Conservation (phyloP, 1,284 basidiomycete species). For the Puccinia polysora region DNA sequence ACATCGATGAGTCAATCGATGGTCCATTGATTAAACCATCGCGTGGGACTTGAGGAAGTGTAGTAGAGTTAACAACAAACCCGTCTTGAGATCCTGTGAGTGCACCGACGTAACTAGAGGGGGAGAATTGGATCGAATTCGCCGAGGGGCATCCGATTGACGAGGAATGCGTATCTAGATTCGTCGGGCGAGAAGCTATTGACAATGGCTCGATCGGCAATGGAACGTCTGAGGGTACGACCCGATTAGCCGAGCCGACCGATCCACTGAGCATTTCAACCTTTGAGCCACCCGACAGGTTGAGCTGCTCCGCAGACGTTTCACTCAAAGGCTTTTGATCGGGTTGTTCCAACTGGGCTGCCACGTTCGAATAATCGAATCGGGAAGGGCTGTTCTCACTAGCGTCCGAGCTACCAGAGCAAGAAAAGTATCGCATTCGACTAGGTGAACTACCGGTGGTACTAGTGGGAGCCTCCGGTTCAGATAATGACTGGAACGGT, state of each 20-base stretch:
- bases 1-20: background rate
- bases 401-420: conserved; percentile 32
- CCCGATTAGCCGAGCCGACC: background rate
- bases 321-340: background rate
- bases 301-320: background rate
- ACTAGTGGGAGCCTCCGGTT: conserved; percentile 16
- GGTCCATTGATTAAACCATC: background rate
- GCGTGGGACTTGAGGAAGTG: too few relatives aligned
- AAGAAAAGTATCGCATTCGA: conserved; percentile 13
- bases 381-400: conserved; percentile 14
- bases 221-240: conserved; percentile 1
- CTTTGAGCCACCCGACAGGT: background rate
- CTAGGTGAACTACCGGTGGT: conserved; percentile 9
- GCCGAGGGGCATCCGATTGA: background rate
- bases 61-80: too few relatives aligned
- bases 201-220: conserved; percentile 6
- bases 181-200: background rate
- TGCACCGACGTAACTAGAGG: too few relatives aligned
- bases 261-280: background rate
- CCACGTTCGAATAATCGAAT: background rate
- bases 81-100: too few relatives aligned
- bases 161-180: background rate
- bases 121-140: background rate
- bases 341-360: background rate
- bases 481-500: conserved; percentile 14